Base-by-base conservation (phyloP, 169 alveolate genomes). In the Neospora caninum region DNA sequence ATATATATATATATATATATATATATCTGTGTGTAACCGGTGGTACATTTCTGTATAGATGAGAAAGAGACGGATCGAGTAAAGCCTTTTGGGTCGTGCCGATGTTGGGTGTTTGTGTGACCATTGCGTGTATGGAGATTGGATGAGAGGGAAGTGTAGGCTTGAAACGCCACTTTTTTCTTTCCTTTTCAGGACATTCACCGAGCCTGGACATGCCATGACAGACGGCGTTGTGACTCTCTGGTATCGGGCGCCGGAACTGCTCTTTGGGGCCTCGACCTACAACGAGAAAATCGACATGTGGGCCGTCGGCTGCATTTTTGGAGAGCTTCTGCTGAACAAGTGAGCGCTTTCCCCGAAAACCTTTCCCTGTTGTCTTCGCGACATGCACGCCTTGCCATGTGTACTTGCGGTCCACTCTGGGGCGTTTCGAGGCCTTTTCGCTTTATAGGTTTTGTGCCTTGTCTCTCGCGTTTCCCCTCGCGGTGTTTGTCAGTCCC, bases 221-320 rank as follows among this genome's bases (percentile, higher is more conserved):
- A 99, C 99, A 39, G 98, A 98, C 92, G 99, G 98, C 88, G 99
- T 99, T n/a, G 99, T 99, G 54, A 98, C 99, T 38, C 98, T 98
- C 54, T 99, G 99, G 99, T 99, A 99, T 95, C 96, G 99, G 41
- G 99, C 99, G 18, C 99, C 99, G 39, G 99, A 99, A 95, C 97
- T 99, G 34, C 97, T 99, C 83, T 97, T 99, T 82, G 99, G 99
- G 1, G 98, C 98, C 88, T 97, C 97, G 92, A 96, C 97, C 93
- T 99, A 99, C 95, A 97, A 99, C 43, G 98, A 98, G 92, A 98
- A 99, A 41, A 99, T 98, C 0, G 99, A 99, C 95, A 97, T 99
- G 54, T 99, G 99, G 99, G 98, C 99, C 80, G 94, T 97, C 22
- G 99, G 99, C 39, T 97, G 99, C 92, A 98, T 97, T 92, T 97